phyloP scores from a whole-genome alignment of 768 basidiomycete species.

The Suillus subaureus region DNA sequence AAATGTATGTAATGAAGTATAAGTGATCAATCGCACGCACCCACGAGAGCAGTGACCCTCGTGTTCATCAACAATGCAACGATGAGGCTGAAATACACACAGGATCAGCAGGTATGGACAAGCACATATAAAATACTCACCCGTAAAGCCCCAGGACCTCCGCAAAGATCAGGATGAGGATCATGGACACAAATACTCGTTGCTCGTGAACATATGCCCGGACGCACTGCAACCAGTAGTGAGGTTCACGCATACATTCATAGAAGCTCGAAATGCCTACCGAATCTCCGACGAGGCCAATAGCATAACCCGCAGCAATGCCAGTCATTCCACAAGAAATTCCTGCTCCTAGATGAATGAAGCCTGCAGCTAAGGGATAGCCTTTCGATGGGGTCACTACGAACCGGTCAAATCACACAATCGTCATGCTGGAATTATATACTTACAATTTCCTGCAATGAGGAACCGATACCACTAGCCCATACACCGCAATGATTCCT shows the following conservation, averaged over 20 bases:
- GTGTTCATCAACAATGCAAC: slow-evolving; percentile 94
- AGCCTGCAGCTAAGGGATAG: slow-evolving; percentile 86
- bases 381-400: slow-evolving; percentile 62
- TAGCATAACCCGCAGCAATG: slow-evolving; percentile 91
- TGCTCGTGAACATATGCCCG: slow-evolving; percentile 90
- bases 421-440: neutral
- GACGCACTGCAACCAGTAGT: slow-evolving; percentile 61
- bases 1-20: slow-evolving; percentile 4
- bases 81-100: slow-evolving; percentile 54
- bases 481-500: slow-evolving; percentile 97
- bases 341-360: slow-evolving; percentile 91
- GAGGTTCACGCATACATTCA: neutral
- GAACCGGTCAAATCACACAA: slow-evolving; percentile 19
- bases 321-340: slow-evolving; percentile 91
- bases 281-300: slow-evolving; percentile 91
- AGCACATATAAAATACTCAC: slow-evolving; percentile 40
- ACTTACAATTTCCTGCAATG: slow-evolving; percentile 70
- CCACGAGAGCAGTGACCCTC: slow-evolving; percentile 48
- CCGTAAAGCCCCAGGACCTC: slow-evolving; percentile 92
- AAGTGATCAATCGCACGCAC: slow-evolving; percentile 19
- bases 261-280: slow-evolving; percentile 47
- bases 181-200: slow-evolving; percentile 93
- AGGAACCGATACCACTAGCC: slow-evolving; percentile 94
- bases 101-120: slow-evolving; percentile 1
- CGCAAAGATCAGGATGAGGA: slow-evolving; percentile 91